Evolutionary conservation across 495 filamentous ascomycete genomes (phyloP), one percentile per base, ranked within the genome.

Genomic region (Daldinia loculata): DNA sequence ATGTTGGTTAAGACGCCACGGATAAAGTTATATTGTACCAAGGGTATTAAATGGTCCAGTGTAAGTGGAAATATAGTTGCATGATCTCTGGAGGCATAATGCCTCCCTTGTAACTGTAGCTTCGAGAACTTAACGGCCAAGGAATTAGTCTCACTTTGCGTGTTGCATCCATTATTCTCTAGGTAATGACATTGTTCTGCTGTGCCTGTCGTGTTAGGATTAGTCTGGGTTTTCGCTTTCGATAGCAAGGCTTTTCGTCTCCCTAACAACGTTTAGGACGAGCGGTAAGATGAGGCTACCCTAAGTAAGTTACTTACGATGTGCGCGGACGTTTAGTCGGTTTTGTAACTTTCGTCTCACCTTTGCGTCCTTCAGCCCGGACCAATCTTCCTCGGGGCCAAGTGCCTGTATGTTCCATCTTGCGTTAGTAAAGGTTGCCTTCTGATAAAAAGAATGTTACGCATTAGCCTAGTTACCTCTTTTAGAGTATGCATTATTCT

Each of bases 1-100:
- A 77, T 75, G 56, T 79, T 79, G 43, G 75, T 78, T 14, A 77
- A 59, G 17, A 75, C 65, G 19, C 62, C 79, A 32, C 76, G 75
- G 53, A 80, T 61, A 26, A 77, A 77, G 45, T 80, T 80, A 68
- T 77, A 79, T 66, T 80, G 79, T 22, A 80, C 63, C 7, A 79
- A 51, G 0, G 74, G 68, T 7, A 79, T 70, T 29, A 79, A 58
- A 61, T 80, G 78, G 58, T 80, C 78, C 29, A 67, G 48, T n/a
- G 74, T 62, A 24, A 80, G 61, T n/a, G 77, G 77, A 51, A 80
- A 76, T 32, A 50, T 4, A 38, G 43, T 3, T 5, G 39, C 24
- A 27, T 61, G 62, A 59, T 45, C 51, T 32, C 36, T 32, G 1
- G 30, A 17, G 32, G 4, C 24, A 56, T 27, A 6, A 17, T 53